Evolutionary conservation across 495 filamentous ascomycete genomes (phyloP), one percentile per base, ranked within the genome.

Genomic region (Daldinia grandis): DNA sequence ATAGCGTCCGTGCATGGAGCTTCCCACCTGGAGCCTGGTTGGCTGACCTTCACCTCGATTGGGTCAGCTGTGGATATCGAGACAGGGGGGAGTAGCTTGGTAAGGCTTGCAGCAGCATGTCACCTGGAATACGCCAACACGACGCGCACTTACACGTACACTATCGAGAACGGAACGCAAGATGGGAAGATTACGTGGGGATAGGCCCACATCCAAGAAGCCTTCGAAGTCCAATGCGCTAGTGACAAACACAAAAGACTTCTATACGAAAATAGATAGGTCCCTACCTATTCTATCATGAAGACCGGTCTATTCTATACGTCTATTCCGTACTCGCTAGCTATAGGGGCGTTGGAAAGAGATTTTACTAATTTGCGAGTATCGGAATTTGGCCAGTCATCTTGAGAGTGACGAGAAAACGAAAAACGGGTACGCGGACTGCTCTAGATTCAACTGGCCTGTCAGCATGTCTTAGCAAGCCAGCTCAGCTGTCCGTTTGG

Each of bases 111-210:
- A 62, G 51, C n/a, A n/a, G n/a, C n/a, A n/a, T n/a, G n/a, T n/a
- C n/a, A n/a, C 12, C 17, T 58, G 42, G 24, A 24, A 17, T 61
- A 30, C 31, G 21, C n/a, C 3, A 27, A 56, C 53, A 60, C 24
- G 19, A 61, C 9, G n/a, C 19, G 64, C 56, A 37, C 62, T 54
- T 66, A 53, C 54, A 63, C 58, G 58, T 63, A n/a, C n/a, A n/a
- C n/a, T n/a, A 66, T 71, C 40, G 33, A 66, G 68, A 62, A 63
- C 53, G 58, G 63, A 66, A 40, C 33, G 21, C 27, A 25, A 58
- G 51, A 56, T 30, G 19, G 19, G 33, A 33, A 57, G 19, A 31
- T 42, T 38, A 14, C 31, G 38, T 24, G 15, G 35, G 54, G 53
- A 47, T 12, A 54, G 35, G 17, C 2, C 60, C 67, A 50, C 55